A percentile compares a stretch with the other conserved stretches of the same genome.
phyloP scores from a whole-genome alignment of 441 rosid species.

The Gossypium davidsonii region DNA sequence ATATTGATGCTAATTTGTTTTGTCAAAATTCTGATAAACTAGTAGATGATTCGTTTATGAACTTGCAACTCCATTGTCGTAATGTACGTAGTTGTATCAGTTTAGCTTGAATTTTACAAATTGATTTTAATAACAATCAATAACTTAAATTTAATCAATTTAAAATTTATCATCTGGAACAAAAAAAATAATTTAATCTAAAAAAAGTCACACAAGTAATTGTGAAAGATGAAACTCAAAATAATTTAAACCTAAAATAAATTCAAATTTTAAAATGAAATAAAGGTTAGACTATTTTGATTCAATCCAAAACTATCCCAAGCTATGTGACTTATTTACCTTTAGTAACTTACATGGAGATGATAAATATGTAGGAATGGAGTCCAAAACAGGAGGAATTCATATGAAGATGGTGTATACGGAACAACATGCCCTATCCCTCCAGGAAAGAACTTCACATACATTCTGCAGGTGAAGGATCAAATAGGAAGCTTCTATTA shows the following conservation, averaged over 20 bases:
- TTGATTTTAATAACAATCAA: no score
- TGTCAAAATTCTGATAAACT: background rate
- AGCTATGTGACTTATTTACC: background rate
- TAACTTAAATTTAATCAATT: no score
- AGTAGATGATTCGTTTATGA: background rate
- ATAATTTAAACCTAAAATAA: no score
- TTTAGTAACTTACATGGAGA: background rate
- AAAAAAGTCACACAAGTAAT: no score
- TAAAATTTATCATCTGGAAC: no score
- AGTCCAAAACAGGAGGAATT: conserved; percentile 76
- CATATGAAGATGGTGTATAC: conserved; percentile 64
- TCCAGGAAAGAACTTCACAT: conserved; percentile 74
- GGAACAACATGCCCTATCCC: conserved; percentile 96
- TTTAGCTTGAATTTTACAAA: no score
- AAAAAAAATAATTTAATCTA: no score
- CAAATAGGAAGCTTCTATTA: conserved; percentile 92
- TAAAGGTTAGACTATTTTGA: no score
- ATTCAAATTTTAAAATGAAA: no score
- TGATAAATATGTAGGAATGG: conserved; percentile 48
- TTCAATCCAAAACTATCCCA: no score
- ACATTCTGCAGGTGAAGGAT: conserved; percentile 82
- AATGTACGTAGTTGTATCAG: no score
- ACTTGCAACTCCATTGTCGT: background rate
- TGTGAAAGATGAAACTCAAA: no score
- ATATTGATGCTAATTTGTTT: background rate